A percentile compares a stretch with the other conserved stretches of the same genome.
phyloP scores from a whole-genome alignment of 108 stramenopile genomes.

The Epithemia pelagica region DNA sequence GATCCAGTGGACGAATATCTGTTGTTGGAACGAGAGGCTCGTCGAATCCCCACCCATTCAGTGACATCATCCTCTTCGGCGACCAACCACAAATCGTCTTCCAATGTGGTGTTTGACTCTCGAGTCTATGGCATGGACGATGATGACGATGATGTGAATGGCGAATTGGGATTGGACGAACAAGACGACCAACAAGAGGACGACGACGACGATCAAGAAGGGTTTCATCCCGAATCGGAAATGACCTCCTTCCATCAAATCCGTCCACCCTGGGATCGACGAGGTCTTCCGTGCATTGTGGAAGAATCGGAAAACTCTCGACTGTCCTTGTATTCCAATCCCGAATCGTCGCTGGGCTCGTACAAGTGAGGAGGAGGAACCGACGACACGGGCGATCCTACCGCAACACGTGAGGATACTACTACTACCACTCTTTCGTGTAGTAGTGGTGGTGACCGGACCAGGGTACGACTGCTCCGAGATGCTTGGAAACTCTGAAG shows the following conservation, averaged over 20 bases:
- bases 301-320: neutral
- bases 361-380: too few relatives aligned
- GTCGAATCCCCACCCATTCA: neutral
- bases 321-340: neutral
- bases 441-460: too few relatives aligned
- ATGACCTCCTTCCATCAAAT: neutral
- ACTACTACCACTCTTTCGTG: too few relatives aligned
- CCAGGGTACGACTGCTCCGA: too few relatives aligned
- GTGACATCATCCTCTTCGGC: neutral
- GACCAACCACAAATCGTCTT: neutral
- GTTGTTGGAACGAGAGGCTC: neutral
- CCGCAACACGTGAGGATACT: too few relatives aligned
- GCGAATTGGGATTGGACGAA: too few relatives aligned
- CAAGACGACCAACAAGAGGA: neutral
- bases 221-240: neutral
- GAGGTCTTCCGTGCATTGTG: neutral
- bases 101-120: neutral
- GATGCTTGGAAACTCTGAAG: too few relatives aligned
- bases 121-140: neutral
- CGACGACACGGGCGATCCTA: too few relatives aligned
- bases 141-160: neutral
- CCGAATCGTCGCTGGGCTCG: too few relatives aligned
- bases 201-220: neutral
- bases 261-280: neutral
- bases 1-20: neutral